A percentile compares a stretch with the other conserved stretches of the same genome.
Evolutionary conservation across 176 grass and related monocot genomes (phyloP).

Genomic region (Zoysia japonica): DNA sequence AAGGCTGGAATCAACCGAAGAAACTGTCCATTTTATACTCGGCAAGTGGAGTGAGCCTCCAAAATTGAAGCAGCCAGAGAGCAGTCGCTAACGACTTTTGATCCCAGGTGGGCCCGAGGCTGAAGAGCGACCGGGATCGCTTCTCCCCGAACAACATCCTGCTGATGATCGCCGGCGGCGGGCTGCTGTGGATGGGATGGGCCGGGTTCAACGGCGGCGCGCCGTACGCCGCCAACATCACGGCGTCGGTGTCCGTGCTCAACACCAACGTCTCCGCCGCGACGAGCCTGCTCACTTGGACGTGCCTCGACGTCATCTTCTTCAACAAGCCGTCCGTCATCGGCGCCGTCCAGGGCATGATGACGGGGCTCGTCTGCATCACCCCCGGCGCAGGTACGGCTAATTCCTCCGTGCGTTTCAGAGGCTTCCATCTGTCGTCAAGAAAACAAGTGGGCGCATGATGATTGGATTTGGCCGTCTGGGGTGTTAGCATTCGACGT

Average conservation of each 20-base stretch:
- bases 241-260: conserved; percentile 69
- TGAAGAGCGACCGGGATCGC: conserved; percentile 61
- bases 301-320: conserved; percentile 79
- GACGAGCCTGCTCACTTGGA: conserved; percentile 80
- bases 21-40: background rate
- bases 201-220: conserved; percentile 78
- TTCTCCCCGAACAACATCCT: conserved; percentile 76
- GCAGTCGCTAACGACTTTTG: too few species aligned
- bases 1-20: background rate
- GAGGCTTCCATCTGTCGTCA: background rate
- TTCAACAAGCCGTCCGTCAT: conserved; percentile 74
- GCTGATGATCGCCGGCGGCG: conserved; percentile 67
- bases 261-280: conserved; percentile 80
- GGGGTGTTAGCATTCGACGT: background rate
- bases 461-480: background rate
- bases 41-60: background rate
- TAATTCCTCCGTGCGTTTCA: background rate
- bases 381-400: conserved; percentile 70
- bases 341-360: conserved; percentile 87
- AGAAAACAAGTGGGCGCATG: too few species aligned
- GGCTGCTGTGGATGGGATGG: conserved; percentile 80
- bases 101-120: conserved; percentile 62
- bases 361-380: conserved; percentile 88
- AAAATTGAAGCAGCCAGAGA: background rate
- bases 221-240: conserved; percentile 65